These are phyloP conservation scores for Neonectria punicea DNA, from an alignment of 2,329 filamentous ascomycete genomes.

Conservation along the genomic window DNA sequence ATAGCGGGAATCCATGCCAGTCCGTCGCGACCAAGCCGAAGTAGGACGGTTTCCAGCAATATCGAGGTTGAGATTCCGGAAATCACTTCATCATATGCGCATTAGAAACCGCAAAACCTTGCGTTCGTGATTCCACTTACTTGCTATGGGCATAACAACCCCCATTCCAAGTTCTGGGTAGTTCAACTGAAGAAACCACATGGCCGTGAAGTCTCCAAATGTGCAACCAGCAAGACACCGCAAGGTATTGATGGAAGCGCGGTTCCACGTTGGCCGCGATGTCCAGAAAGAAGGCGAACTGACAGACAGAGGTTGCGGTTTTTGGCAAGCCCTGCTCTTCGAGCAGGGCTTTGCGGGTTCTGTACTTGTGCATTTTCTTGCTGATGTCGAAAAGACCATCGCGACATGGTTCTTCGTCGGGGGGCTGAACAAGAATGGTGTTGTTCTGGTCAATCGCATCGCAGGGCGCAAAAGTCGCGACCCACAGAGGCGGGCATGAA, in stretches of 20 bases:
- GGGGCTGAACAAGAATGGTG: not conserved
- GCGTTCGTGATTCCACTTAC: slow-evolving; percentile 43
- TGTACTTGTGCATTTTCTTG: not conserved
- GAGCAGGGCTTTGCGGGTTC: not conserved
- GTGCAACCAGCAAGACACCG: slow-evolving; percentile 67
- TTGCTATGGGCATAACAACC: slow-evolving; percentile 63
- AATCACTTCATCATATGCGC: slow-evolving; percentile 52
- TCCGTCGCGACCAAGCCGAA: slow-evolving; percentile 58
- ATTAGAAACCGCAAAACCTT: not conserved
- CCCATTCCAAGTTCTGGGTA: slow-evolving; percentile 58
- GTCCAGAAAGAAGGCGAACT: slow-evolving; percentile 45
- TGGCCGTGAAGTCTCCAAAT: slow-evolving; percentile 63
- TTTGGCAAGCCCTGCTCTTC: not conserved
- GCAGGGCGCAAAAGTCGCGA: not conserved
- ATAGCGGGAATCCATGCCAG: slow-evolving; percentile 58
- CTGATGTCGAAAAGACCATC: not conserved
- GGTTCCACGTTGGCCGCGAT: slow-evolving; percentile 53
- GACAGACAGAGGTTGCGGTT: not conserved
- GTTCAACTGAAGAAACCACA: slow-evolving; percentile 64
- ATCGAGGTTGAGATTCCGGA: slow-evolving; percentile 63
- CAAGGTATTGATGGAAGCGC: slow-evolving; percentile 64
- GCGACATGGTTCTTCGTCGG: too few species aligned
- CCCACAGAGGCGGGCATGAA: not conserved
- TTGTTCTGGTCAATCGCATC: not conserved
- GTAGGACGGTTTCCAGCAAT: slow-evolving; percentile 62